Base-by-base conservation (phyloP, 1,139 yeast species). In the Lodderomyces beijingensis region DNA sequence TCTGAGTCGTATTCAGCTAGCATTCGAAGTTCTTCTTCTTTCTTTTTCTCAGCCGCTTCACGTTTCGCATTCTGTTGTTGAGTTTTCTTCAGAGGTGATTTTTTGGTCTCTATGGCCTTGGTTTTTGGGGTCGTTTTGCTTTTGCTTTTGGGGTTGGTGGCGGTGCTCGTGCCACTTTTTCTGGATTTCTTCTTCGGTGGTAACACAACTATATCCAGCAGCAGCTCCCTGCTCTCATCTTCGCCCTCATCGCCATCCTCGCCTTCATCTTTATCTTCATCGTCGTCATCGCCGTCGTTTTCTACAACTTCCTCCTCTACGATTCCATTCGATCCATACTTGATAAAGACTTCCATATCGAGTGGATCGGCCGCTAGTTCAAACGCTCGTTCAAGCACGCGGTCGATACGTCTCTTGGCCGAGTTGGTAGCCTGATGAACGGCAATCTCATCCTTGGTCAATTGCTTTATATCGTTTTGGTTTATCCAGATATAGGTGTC, bases 401-500 rank as follows among this genome's bases (percentile, higher is more conserved):
- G 55, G 36, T 65, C 70, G 41, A 57, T 65, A 34, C 67, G 55
- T 37, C 59, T 53, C 37, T 55, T 60, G 33, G 36, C 43, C 30
- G 37, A 44, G 9, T 47, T 39, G 7, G 37, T 39, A 1, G 31
- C 41, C 27, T 65, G 51, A 38, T 53, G 57, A n/a, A 42, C 50
- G 5, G 55, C 53, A 27, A 68, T 65, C 33, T 45, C 53, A 1
- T 48, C 54, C 6, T 34, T 32, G 9, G 44, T 41, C 35, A 68
- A 52, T 9, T 42, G 38, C 38, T 59, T 59, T 18, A 77, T 43
- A 40, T 77, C 83, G 25, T 54, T 52, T 6, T 51, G 47, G 24
- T 65, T 64, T 31, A 74, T 70, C 84, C 84, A 79, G 35, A 76
- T 74, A 46, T 77, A 79, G 3, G 80, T 78, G 47, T 79, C 84